These are phyloP conservation scores for Clarireedia paspali DNA, from an alignment of 2,329 filamentous ascomycete genomes.

Conservation along the genomic window DNA sequence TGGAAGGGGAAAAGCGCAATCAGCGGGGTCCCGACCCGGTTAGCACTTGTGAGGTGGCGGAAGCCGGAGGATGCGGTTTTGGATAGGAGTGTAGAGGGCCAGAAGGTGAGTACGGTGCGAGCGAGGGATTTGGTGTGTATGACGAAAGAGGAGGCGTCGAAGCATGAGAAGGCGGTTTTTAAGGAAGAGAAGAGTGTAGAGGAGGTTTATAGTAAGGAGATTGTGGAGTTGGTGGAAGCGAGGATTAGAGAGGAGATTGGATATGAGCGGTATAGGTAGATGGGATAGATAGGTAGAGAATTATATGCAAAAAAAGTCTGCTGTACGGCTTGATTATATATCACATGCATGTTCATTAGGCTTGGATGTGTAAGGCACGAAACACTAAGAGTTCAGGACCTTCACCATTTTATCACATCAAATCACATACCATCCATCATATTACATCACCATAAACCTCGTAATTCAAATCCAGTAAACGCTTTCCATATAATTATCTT, in stretches of 20 bases:
- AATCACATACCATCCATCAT: no score
- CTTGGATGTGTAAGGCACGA: no score
- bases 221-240: constrained; percentile 58
- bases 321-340: no score
- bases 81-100: constrained; percentile 60
- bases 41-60: constrained; percentile 76
- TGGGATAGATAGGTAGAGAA: neutral
- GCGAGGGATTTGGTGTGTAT: constrained; percentile 75
- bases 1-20: constrained; percentile 77
- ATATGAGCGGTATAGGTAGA: constrained; percentile 46
- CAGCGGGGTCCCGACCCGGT: constrained; percentile 70
- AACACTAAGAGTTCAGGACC: no score
- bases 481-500: no score
- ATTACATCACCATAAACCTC: no score
- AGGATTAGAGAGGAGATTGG: constrained; percentile 59
- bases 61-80: constrained; percentile 50
- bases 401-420: no score
- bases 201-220: constrained; percentile 65
- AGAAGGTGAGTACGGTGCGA: constrained; percentile 65
- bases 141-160: constrained; percentile 81
- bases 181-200: constrained; percentile 58
- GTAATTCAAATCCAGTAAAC: no score
- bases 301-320: no score
- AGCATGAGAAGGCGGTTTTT: constrained; percentile 75
- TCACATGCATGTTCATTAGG: no score